These are phyloP conservation scores for Farysia itapuensis DNA, from an alignment of 1,284 basidiomycete species.

Conservation along the genomic window DNA sequence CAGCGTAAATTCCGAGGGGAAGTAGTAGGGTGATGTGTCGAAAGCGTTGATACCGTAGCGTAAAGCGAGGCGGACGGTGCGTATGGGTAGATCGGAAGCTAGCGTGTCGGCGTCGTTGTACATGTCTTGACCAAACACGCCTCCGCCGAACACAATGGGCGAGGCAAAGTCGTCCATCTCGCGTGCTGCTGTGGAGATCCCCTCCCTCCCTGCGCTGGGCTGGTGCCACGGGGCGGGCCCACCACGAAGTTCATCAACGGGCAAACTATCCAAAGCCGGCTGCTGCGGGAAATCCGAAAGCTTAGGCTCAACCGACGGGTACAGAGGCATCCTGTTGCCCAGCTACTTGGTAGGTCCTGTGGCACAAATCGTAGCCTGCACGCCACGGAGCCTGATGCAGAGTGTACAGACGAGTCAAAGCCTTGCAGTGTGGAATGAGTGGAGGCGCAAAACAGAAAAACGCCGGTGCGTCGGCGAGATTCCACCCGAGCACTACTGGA, in stretches of 20 bases:
- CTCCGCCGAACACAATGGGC: slow-evolving; percentile 53
- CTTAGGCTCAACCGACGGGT: slow-evolving; percentile 32
- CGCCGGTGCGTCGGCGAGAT: too few relatives aligned
- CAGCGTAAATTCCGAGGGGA: slow-evolving; percentile 83
- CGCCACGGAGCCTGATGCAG: too few relatives aligned
- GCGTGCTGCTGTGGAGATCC: too few relatives aligned
- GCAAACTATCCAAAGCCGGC: slow-evolving; percentile 17
- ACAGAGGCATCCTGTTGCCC: slow-evolving; percentile 23
- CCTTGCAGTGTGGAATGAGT: too few relatives aligned
- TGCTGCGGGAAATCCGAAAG: slow-evolving; percentile 24
- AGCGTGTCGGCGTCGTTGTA: slow-evolving; percentile 45
- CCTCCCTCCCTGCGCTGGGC: too few relatives aligned
- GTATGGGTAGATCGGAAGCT: slow-evolving; percentile 33
- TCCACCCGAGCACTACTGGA: too few relatives aligned
- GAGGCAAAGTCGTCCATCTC: slow-evolving; percentile 24
- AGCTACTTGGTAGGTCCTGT: too few relatives aligned
- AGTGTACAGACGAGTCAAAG: too few relatives aligned
- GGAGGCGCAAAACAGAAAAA: too few relatives aligned
- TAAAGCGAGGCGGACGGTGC: slow-evolving; percentile 66
- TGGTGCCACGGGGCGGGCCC: slow-evolving; percentile 32
- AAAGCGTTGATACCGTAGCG: slow-evolving; percentile 85
- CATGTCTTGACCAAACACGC: slow-evolving; percentile 53
- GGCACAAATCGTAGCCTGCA: too few relatives aligned
- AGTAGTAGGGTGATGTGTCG: slow-evolving; percentile 81
- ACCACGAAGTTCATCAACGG: slow-evolving; percentile 14